Conservation (phyloP, 2,329 filamentous ascomycete genomes). For the Ophiostoma montium region DNA sequence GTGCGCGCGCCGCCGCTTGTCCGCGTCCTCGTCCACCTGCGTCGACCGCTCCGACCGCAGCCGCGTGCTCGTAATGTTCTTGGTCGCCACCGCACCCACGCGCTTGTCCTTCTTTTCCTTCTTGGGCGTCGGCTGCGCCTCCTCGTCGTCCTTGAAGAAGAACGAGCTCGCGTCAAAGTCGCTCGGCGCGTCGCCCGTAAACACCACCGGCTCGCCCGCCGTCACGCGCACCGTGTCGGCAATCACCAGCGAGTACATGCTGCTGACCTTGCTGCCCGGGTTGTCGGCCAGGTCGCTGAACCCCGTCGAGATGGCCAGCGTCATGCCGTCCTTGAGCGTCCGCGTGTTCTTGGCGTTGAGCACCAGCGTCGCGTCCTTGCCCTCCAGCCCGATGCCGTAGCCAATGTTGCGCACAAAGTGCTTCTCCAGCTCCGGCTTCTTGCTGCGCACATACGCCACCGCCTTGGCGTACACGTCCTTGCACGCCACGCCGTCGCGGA, state of each 20-base stretch:
- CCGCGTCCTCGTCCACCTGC: conserved; percentile 78
- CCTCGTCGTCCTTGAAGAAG: conserved; percentile 96
- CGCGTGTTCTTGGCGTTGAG: conserved; percentile 78
- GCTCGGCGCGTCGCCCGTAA: conserved; percentile 83
- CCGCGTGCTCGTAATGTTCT: conserved; percentile 90
- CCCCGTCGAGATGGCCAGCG: conserved; percentile 76
- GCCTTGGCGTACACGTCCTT: conserved; percentile 93
- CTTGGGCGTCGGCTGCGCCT: conserved; percentile 72
- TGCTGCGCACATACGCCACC: conserved; percentile 61
- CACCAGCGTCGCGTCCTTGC: conserved; percentile 67
- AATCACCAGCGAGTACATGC: conserved; percentile 86
- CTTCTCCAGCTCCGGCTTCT: conserved; percentile 91
- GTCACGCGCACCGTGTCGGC: conserved; percentile 89
- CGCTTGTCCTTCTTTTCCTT: conserved; percentile 76
- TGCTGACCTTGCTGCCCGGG: conserved; percentile 76
- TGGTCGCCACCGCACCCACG: conserved; percentile 77
- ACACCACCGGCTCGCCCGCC: conserved; percentile 63
- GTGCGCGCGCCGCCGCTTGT: conserved; percentile 75
- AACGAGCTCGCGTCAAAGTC: conserved; percentile 93
- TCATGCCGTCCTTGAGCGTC: conserved; percentile 90
- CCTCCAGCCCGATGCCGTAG: conserved; percentile 84
- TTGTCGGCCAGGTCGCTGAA: conserved; percentile 82
- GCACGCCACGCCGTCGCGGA: conserved; percentile 70
- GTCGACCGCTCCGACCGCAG: conserved; percentile 82
- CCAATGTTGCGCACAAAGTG: conserved; percentile 90